phyloP scores from a whole-genome alignment of 345 rosid species.

The Camelina neglecta region DNA sequence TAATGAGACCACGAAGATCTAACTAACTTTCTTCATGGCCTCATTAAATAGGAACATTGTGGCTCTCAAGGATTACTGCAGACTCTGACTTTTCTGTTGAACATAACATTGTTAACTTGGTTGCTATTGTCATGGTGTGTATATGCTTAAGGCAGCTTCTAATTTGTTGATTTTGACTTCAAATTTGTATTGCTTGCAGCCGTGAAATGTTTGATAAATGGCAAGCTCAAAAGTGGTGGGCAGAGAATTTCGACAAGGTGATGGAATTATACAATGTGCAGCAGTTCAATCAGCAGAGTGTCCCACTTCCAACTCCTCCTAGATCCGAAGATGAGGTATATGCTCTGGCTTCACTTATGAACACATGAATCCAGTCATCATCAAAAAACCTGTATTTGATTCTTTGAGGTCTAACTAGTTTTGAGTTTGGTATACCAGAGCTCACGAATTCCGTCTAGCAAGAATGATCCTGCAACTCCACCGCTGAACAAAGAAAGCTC shows the following conservation, averaged over 20 bases:
- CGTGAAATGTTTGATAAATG: constrained; percentile 94
- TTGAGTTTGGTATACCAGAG: constrained; percentile 46
- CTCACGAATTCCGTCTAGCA: constrained; percentile 60
- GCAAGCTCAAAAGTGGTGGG: constrained; percentile 99
- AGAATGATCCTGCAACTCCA: constrained; percentile 78
- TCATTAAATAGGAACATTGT: constrained; percentile 17
- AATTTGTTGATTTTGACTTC: not conserved
- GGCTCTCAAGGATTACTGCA: not conserved
- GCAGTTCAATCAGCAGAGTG: constrained; percentile 66
- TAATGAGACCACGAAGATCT: constrained; percentile 1
- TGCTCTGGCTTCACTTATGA: constrained; percentile 41
- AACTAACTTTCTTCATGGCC: constrained; percentile 11
- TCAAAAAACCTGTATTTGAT: constrained; percentile 46
- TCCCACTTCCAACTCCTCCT: constrained; percentile 76
- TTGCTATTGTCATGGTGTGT: not conserved
- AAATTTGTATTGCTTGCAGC: constrained; percentile 51
- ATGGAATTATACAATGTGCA: constrained; percentile 96
- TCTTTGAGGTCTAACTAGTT: constrained; percentile 9
- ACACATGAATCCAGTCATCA: constrained; percentile 54
- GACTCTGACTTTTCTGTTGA: constrained; percentile 2
- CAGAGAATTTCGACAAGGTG: constrained; percentile 85
- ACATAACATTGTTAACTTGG: constrained; percentile 1
- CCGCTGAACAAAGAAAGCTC: constrained; percentile 74
- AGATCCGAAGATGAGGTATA: constrained; percentile 76
- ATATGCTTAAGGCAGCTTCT: constrained; percentile 5